Evolutionary conservation across 768 basidiomycete species (phyloP).

Genomic region (Pisolithus orientalis): DNA sequence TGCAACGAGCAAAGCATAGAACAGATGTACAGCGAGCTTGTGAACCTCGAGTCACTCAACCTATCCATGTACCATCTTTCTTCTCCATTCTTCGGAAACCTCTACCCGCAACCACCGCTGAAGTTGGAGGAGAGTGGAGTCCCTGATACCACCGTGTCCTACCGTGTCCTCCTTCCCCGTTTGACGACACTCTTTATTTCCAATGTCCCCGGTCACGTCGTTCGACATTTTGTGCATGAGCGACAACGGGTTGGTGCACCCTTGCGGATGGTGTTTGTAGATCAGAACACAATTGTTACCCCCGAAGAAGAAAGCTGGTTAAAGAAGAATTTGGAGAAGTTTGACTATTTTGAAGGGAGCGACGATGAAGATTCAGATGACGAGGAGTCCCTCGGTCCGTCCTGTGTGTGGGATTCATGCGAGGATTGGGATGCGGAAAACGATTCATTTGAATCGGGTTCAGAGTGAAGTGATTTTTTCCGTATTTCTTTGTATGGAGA

Average conservation of each 20-base stretch:
- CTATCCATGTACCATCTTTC: slow-evolving; percentile 32
- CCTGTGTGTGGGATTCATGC: neutral
- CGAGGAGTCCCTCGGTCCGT: slow-evolving; percentile 11
- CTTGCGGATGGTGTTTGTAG: slow-evolving; percentile 40
- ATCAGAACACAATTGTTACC: slow-evolving; percentile 37
- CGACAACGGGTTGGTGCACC: slow-evolving; percentile 40
- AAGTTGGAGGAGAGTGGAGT: no score
- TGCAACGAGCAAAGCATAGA: slow-evolving; percentile 31
- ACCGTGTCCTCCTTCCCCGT: slow-evolving; percentile 38
- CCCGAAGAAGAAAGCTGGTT: slow-evolving; percentile 46
- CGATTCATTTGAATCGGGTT: no score
- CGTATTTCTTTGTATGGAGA: no score
- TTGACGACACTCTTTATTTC: slow-evolving; percentile 44
- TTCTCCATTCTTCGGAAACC: slow-evolving; percentile 19
- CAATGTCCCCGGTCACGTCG: slow-evolving; percentile 33
- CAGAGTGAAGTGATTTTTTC: no score
- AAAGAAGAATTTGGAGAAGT: slow-evolving; percentile 38
- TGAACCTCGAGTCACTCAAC: slow-evolving; percentile 38
- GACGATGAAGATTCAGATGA: slow-evolving; percentile 32
- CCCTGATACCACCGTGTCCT: neutral
- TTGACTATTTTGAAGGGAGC: slow-evolving; percentile 55
- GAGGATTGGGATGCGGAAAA: no score
- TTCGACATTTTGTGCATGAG: slow-evolving; percentile 42
- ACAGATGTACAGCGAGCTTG: slow-evolving; percentile 41
- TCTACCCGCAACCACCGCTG: slow-evolving; percentile 4